Base-by-base conservation (phyloP, 805 yeast genomes). In the Lipomyces mesembrius region DNA sequence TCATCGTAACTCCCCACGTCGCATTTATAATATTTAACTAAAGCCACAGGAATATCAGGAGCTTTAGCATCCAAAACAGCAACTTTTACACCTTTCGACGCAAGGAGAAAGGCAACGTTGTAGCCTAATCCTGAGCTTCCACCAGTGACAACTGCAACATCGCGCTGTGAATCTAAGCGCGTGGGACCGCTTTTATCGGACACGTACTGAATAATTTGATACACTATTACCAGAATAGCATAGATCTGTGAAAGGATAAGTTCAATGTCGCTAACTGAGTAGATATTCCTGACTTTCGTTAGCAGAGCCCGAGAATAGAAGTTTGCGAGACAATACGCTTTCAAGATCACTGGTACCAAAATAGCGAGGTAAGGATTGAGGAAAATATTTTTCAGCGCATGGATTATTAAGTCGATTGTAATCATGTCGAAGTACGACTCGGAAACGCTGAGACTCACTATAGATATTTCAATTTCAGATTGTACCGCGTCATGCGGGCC, bases 111-210 rank as follows among this genome's bases (percentile, higher is more conserved):
- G 0, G 83, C 90, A 2, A 94, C 69, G 69, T 86, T 90, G 54
- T 78, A 79, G 0, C 98, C 98, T 9, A 94, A 80, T 0, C 98
- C 98, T 0, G 86, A 79, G 2, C 84, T 75, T 0, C 98, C 98
- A 0, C 98, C 98, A 0, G 98, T 93, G 25, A 94, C 80, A 3
- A 92, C 77, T 0, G 87, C 89, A 11, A 89, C 80, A 73, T 91
- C 96, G 11, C 80, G 77, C 49, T 12, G 34, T 0, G n/a, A 17
- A 20, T 66, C 66, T 17, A 62, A 39, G 8, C 35, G 51, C 4
- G 53, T 3, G 3, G 35, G 29, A 12, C 62, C 49, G 20, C 61
- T 25, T 17, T 37, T 49, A 39, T 56, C 57, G n/a, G 29, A 4
- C 12, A 67, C 17, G 2, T 46, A 46, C 22, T 46, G 59, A n/a